Evolutionary conservation across 371 early-diverging fungal genomes (phyloP).

Genomic region (Syncephalastrum monosporum): DNA sequence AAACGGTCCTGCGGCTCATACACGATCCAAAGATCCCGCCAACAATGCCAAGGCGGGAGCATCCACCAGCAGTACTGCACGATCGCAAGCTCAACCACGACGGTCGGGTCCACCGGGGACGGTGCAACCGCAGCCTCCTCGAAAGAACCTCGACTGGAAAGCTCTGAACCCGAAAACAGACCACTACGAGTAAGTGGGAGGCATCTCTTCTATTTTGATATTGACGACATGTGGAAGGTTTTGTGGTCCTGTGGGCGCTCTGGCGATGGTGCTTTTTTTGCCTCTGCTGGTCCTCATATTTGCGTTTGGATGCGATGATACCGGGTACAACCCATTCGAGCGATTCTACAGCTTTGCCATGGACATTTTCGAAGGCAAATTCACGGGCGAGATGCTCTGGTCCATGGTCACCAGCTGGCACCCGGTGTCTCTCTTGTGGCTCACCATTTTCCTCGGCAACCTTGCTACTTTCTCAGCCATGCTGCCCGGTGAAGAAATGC

Average conservation of each 20-base stretch:
- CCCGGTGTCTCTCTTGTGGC: slow-evolving; percentile 51
- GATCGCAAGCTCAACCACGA: too few species aligned
- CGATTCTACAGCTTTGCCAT: slow-evolving; percentile 14
- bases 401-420: slow-evolving; percentile 33
- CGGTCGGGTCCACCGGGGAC: neutral
- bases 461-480: slow-evolving; percentile 61
- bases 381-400: slow-evolving; percentile 27
- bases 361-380: slow-evolving; percentile 18
- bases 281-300: slow-evolving; percentile 66
- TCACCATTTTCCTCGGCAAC: slow-evolving; percentile 67
- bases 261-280: slow-evolving; percentile 58
- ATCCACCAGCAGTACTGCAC: too few species aligned
- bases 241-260: slow-evolving; percentile 76
- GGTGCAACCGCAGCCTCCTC: too few species aligned
- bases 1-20: too few species aligned
- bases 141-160: slow-evolving; percentile 4
- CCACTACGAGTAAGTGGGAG: slow-evolving; percentile 55
- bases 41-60: too few species aligned
- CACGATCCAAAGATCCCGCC: too few species aligned
- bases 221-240: slow-evolving; percentile 32
- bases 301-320: slow-evolving; percentile 61
- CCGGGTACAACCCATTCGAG: slow-evolving; percentile 50
- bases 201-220: neutral
- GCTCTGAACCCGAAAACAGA: slow-evolving; percentile 54
- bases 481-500: slow-evolving; percentile 68